These are phyloP conservation scores for Grammothele lineata DNA, from an alignment of 768 basidiomycete species.

Conservation along the genomic window DNA sequence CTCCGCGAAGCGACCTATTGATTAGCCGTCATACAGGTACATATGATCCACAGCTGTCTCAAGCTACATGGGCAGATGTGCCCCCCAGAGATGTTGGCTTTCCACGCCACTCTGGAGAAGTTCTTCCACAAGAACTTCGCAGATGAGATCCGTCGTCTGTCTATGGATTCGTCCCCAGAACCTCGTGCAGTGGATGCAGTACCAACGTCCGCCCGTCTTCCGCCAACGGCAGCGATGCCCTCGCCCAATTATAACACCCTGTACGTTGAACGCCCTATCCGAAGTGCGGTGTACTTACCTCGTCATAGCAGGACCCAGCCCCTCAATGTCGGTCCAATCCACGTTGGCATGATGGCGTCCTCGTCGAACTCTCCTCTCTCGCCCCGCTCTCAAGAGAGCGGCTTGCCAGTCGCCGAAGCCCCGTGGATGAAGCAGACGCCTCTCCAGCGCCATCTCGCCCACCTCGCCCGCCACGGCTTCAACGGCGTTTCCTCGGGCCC, in stretches of 20 bases:
- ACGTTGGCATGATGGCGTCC: conserved; percentile 12
- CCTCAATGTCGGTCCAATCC: conserved; percentile 23
- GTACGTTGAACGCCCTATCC: conserved; percentile 1
- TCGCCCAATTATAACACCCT: conserved; percentile 12
- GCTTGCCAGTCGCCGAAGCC: conserved; percentile 9
- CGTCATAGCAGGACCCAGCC: conserved; percentile 4
- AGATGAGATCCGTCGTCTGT: conserved; percentile 74
- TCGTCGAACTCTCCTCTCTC: conserved; percentile 14
- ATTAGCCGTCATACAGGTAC: conserved; percentile 43
- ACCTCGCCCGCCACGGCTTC: conserved; percentile 79
- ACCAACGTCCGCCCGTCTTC: conserved; percentile 10
- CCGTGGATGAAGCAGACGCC: conserved; percentile 58
- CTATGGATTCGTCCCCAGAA: conserved; percentile 53
- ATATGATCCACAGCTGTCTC: conserved; percentile 79
- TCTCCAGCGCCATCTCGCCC: conserved; percentile 75
- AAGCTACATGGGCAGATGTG: conserved; percentile 80
- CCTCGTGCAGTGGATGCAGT: conserved; percentile 21
- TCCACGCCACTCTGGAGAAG: conserved; percentile 85
- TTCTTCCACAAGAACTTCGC: conserved; percentile 83
- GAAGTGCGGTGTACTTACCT: background rate
- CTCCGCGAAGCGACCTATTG: background rate
- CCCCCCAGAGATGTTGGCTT: conserved; percentile 83
- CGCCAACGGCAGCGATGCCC: conserved; percentile 14
- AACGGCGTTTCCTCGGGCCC: conserved; percentile 78
- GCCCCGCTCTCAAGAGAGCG: conserved; percentile 16